Conservation (phyloP, 805 yeast genomes). For the Candida taoyuanica region DNA sequence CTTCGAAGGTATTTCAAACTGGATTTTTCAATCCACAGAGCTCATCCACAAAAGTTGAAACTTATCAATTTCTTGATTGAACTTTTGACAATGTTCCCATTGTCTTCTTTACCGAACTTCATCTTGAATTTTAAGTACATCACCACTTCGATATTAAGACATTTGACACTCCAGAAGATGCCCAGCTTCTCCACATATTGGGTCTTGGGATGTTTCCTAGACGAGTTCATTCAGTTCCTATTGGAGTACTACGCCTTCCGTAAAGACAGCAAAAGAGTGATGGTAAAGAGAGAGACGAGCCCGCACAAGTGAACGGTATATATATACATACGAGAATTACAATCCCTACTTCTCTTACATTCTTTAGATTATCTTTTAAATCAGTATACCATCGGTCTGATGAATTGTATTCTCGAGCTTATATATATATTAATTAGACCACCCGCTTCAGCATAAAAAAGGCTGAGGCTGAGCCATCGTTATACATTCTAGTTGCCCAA, state of each 20-base stretch:
- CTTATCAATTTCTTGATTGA: conserved; percentile 13
- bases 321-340: too few relatives aligned
- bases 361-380: too few relatives aligned
- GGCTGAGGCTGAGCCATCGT: too few relatives aligned
- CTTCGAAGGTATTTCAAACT: conserved; percentile 9
- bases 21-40: neutral
- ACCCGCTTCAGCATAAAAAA: too few relatives aligned
- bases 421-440: too few relatives aligned
- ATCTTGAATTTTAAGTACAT: conserved; percentile 15
- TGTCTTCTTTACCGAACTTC: conserved; percentile 3
- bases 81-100: conserved; percentile 5
- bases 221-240: conserved; percentile 18
- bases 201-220: conserved; percentile 20
- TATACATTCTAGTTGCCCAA: conserved; percentile 25
- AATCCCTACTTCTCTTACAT: too few relatives aligned
- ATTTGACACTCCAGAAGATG: conserved; percentile 9
- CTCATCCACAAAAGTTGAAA: conserved; percentile 8
- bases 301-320: too few relatives aligned
- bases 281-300: neutral
- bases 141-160: conserved; percentile 14
- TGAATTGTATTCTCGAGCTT: too few relatives aligned
- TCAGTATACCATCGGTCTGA: too few relatives aligned
- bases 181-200: conserved; percentile 19
- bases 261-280: conserved; percentile 4
- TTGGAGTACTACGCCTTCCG: conserved; percentile 16